phyloP scores from a whole-genome alignment of 148 eudicot species.

The Rhododendron simsii region DNA sequence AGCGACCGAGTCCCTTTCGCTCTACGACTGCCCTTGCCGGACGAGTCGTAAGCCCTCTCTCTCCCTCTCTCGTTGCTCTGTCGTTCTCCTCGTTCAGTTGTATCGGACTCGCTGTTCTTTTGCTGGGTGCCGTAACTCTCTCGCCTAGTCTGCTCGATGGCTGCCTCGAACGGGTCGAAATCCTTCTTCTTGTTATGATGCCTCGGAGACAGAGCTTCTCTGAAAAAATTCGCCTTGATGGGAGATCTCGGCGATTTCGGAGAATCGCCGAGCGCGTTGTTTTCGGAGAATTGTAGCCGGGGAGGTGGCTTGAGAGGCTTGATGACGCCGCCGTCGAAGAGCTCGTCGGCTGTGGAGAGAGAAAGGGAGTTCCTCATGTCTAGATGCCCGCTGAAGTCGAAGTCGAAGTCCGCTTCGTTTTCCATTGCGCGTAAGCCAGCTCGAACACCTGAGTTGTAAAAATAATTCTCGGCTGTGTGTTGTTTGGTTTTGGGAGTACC shows the following conservation, averaged over 20 bases:
- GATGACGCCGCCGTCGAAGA: slow-evolving; percentile 51
- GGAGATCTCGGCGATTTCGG: slow-evolving; percentile 30
- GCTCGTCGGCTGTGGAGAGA: slow-evolving; percentile 35
- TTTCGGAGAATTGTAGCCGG: slow-evolving; percentile 6
- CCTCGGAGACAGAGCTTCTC: slow-evolving; percentile 26
- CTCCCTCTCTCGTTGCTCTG: slow-evolving; percentile 23
- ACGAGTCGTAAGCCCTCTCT: slow-evolving; percentile 5
- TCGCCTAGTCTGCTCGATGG: slow-evolving; percentile 20
- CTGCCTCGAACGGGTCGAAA: slow-evolving; percentile 32
- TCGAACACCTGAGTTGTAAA: background rate
- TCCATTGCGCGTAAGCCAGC: background rate
- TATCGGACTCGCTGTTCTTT: background rate
- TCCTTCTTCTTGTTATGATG: slow-evolving; percentile 20
- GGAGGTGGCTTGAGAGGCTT: slow-evolving; percentile 47
- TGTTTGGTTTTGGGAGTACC: background rate
- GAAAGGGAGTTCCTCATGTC: slow-evolving; percentile 10
- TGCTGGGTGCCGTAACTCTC: background rate
- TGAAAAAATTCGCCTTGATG: slow-evolving; percentile 3
- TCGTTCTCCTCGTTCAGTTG: background rate
- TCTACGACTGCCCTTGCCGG: background rate
- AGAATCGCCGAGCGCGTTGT: slow-evolving; percentile 4
- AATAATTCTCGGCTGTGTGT: background rate
- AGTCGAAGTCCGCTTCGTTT: slow-evolving; percentile 41
- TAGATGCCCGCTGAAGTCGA: slow-evolving; percentile 56
- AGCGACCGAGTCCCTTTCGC: slow-evolving; percentile 28